Conservation (phyloP, 108 stramenopile species). For the Discostella stelligeroides region DNA sequence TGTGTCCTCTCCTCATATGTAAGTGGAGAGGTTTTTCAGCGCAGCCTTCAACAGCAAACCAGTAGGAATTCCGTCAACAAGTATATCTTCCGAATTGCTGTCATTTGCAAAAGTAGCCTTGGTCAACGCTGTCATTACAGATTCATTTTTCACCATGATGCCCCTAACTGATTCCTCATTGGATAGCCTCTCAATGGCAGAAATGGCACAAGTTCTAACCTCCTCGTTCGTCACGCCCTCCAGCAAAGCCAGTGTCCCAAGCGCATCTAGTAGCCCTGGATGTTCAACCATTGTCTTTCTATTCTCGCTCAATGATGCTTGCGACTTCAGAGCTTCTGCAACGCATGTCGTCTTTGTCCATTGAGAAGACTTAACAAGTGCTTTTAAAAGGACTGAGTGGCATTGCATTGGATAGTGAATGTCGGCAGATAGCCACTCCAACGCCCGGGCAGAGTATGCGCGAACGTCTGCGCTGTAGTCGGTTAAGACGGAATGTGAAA, state of each 20-base stretch:
- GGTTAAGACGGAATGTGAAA: conserved; percentile 47
- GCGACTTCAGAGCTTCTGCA: conserved; percentile 47
- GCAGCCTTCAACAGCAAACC: conserved; percentile 42
- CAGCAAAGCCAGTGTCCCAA: conserved; percentile 39
- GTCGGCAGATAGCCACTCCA: conserved; percentile 51
- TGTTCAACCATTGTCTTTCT: conserved; percentile 46
- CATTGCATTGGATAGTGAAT: conserved; percentile 46
- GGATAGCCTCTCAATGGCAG: conserved; percentile 36
- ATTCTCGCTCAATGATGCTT: conserved; percentile 40
- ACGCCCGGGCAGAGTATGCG: conserved; percentile 43
- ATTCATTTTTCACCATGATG: conserved; percentile 42
- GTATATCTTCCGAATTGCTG: conserved; percentile 12
- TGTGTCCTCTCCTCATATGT: background rate
- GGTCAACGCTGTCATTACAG: conserved; percentile 50
- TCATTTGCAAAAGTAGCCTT: conserved; percentile 43
- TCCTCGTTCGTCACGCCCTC: conserved; percentile 49
- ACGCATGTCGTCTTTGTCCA: conserved; percentile 54
- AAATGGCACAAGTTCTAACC: conserved; percentile 45
- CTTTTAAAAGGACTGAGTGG: conserved; percentile 30
- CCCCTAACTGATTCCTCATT: conserved; percentile 39
- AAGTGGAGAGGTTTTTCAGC: conserved; percentile 31
- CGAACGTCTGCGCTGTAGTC: conserved; percentile 52
- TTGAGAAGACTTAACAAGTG: conserved; percentile 44
- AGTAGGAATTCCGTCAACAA: conserved; percentile 17
- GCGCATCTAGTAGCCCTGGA: conserved; percentile 42